Evolutionary conservation across 352 stramenopile species (phyloP), one percentile per base, ranked within the genome.

Genomic region (Aphanomyces invadans): DNA sequence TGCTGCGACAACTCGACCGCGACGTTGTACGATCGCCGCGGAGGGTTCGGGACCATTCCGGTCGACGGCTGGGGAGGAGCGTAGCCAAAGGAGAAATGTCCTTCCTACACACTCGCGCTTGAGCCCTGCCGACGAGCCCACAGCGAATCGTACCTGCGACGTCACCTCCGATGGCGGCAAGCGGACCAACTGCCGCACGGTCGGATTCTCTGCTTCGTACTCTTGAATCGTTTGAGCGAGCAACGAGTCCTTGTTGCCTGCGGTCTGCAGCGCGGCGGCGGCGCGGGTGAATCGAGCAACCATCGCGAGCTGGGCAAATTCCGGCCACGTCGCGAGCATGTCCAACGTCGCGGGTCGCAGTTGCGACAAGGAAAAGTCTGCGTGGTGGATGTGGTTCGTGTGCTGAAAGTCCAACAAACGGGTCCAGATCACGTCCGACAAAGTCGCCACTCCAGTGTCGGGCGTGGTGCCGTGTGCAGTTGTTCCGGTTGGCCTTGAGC

Each of bases 251-350:
- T 93, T 93, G 69, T 90, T 80, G 3, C 80, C 32, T 42, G 46
- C 57, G 3, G 44, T 57, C 10, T 25, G 21, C 19, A 26, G 38
- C 2, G 60, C 1, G 76, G 73, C 15, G 77, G 85, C 19, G 81
- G 78, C 5, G 76, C 74, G 36, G 7, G 36, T 42, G 62, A 93
- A 93, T 1, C 81, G 79, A 2, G 82, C 74, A 21, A 90, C 76
- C 48, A 93, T 84, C 23, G 74, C 64, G 29, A 87, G 78, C 69
- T 93, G 84, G 26, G 82, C 81, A 53, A 90, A 93, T 51, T 90
- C 82, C 1, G 84, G 84, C 53, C 91, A 81, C 2, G 74, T 61
- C 17, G 78, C 74, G 49, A 93, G 75, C 1, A 78, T 81, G 36
- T 83, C 72, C 61, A 91, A 85, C 7, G 81, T 79, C 46, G 80